Evolutionary conservation across 163 green algal genomes (phyloP).

Genomic region (Dunaliella salina): DNA sequence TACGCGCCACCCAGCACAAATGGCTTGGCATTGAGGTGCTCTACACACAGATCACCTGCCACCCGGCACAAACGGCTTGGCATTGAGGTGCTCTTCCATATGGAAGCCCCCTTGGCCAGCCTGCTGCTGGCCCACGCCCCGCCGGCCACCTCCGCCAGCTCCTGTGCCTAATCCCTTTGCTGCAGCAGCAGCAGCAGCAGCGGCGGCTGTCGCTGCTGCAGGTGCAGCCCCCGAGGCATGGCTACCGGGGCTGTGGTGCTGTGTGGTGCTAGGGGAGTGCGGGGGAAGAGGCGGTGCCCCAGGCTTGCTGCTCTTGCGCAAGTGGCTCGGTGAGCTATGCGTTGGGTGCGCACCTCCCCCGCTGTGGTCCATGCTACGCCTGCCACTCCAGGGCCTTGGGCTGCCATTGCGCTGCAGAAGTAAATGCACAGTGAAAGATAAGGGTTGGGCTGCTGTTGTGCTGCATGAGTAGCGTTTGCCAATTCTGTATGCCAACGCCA

Average conservation of each 20-base stretch:
- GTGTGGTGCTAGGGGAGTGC: neutral
- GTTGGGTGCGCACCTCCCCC: no score
- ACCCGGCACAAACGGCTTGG: neutral
- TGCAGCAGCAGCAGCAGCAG: neutral
- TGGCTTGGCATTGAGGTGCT: neutral
- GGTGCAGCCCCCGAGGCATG: no score
- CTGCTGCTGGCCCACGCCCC: neutral
- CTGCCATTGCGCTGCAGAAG: neutral
- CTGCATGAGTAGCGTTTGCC: no score
- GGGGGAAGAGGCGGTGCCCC: neutral
- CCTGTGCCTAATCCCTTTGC: neutral
- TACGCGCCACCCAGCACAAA: neutral
- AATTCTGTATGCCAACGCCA: no score
- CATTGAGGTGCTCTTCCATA: neutral
- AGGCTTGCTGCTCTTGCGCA: conserved; percentile 1
- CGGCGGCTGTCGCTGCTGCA: neutral
- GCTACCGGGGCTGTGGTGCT: neutral
- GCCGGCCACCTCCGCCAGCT: neutral
- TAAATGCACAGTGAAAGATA: no score
- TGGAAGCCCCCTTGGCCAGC: neutral
- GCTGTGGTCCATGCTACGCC: neutral
- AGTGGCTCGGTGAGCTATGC: neutral
- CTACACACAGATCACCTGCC: neutral
- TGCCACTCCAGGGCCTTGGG: neutral
- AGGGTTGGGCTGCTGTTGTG: no score